phyloP scores from a whole-genome alignment of 768 basidiomycete species.

The Roridomyces roridus region DNA sequence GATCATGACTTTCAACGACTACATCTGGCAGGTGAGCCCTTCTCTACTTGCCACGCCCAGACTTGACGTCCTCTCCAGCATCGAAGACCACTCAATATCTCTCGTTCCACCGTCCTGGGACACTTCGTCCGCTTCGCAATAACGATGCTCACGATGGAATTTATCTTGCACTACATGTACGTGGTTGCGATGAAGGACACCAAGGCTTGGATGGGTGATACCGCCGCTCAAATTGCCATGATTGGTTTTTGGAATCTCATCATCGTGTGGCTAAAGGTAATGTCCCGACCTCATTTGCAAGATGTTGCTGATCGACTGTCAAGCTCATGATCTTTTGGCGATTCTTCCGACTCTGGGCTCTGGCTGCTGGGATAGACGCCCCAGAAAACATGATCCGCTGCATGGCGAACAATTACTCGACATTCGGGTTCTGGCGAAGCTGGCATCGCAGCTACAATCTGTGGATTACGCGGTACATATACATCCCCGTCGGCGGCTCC shows the following conservation, averaged over 20 bases:
- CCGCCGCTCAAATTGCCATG: constrained; percentile 84
- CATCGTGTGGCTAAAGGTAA: constrained; percentile 94
- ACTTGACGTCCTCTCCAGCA: constrained; percentile 47
- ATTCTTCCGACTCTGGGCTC: constrained; percentile 94
- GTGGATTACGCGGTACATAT: constrained; percentile 96
- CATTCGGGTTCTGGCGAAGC: constrained; percentile 90
- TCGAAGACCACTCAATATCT: constrained; percentile 59
- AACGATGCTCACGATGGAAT: constrained; percentile 86
- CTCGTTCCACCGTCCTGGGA: constrained; percentile 43
- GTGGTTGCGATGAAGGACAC: constrained; percentile 95
- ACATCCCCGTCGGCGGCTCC: constrained; percentile 88
- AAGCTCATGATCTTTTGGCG: constrained; percentile 95
- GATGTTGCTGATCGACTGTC: background rate
- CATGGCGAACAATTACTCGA: constrained; percentile 96
- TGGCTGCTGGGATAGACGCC: constrained; percentile 87
- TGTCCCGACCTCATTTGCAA: constrained; percentile 17
- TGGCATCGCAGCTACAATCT: constrained; percentile 98
- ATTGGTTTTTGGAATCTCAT: constrained; percentile 98
- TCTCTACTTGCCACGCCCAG: background rate
- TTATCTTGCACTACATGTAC: constrained; percentile 93
- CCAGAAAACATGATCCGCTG: constrained; percentile 99
- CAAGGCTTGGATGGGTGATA: constrained; percentile 80
- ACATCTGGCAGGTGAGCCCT: constrained; percentile 82
- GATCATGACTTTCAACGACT: constrained; percentile 96
- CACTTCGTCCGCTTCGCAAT: constrained; percentile 77